Conservation (phyloP, 257 asterid species). For the Solanum boliviense region DNA sequence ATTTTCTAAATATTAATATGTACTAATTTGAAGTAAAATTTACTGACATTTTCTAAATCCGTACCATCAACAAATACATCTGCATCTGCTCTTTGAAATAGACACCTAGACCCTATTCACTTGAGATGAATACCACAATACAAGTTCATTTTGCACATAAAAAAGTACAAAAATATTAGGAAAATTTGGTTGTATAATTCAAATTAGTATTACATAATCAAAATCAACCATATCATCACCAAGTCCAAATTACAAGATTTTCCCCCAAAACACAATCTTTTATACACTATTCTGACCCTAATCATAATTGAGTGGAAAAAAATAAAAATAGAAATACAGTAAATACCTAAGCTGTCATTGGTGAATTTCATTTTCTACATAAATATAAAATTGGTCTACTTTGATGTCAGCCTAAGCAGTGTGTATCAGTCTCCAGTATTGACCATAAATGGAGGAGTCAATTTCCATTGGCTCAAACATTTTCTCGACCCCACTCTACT, state of each 20-base stretch:
- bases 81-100: background rate
- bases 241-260: background rate
- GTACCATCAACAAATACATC: background rate
- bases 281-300: background rate
- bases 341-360: background rate
- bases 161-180: background rate
- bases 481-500: background rate
- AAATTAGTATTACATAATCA: background rate
- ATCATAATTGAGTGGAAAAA: background rate
- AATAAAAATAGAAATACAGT: background rate
- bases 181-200: background rate
- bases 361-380: background rate
- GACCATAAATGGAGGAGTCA: conserved; percentile 24
- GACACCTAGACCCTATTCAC: background rate
- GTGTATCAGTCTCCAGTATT: conserved; percentile 3
- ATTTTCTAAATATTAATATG: background rate
- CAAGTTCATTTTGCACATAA: background rate
- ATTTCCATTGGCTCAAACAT: conserved; percentile 11
- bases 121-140: background rate
- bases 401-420: conserved; percentile 1
- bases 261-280: background rate
- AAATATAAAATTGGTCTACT: background rate
- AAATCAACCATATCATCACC: background rate
- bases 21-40: background rate
- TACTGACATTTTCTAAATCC: background rate